phyloP scores from a whole-genome alignment of 768 basidiomycete species.

The Gloeopeniophorella convolvens region DNA sequence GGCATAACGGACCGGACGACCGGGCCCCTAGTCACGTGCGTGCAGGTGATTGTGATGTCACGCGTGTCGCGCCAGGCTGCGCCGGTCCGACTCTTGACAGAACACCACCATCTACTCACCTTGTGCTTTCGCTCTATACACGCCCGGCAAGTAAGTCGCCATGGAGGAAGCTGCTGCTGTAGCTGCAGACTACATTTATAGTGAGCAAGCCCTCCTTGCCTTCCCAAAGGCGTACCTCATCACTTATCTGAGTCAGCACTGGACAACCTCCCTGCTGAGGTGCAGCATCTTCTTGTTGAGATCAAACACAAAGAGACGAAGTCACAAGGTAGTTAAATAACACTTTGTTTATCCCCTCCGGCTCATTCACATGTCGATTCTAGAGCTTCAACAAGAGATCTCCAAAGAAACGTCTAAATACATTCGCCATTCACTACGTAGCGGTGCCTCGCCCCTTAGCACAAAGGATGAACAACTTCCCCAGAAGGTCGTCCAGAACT shows the following conservation, averaged over 20 bases:
- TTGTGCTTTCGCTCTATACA: too few species aligned
- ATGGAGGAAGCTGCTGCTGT: conserved; percentile 45
- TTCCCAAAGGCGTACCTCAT: neutral
- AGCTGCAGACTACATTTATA: conserved; percentile 43
- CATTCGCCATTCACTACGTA: conserved; percentile 37
- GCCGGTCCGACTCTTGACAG: too few species aligned
- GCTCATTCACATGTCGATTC: neutral
- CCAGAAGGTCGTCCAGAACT: conserved; percentile 28
- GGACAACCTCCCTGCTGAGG: conserved; percentile 44
- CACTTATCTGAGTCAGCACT: conserved; percentile 30
- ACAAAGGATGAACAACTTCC: conserved; percentile 35
- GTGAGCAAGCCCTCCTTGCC: conserved; percentile 29
- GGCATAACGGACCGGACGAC: too few species aligned
- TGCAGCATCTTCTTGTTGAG: conserved; percentile 42
- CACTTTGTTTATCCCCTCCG: neutral
- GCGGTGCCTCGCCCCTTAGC: conserved; percentile 18
- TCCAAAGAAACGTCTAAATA: conserved; percentile 38
- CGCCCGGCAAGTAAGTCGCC: too few species aligned
- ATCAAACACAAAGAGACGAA: conserved; percentile 39
- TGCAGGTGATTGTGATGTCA: too few species aligned
- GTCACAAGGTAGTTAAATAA: conserved; percentile 32
- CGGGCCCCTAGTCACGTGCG: too few species aligned
- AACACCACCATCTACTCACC: too few species aligned
- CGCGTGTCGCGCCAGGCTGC: too few species aligned
- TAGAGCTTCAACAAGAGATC: conserved; percentile 41